A percentile compares a stretch with the other conserved stretches of the same genome.
phyloP scores from a whole-genome alignment of 148 eudicot genomes.

The Silene latifolia region DNA sequence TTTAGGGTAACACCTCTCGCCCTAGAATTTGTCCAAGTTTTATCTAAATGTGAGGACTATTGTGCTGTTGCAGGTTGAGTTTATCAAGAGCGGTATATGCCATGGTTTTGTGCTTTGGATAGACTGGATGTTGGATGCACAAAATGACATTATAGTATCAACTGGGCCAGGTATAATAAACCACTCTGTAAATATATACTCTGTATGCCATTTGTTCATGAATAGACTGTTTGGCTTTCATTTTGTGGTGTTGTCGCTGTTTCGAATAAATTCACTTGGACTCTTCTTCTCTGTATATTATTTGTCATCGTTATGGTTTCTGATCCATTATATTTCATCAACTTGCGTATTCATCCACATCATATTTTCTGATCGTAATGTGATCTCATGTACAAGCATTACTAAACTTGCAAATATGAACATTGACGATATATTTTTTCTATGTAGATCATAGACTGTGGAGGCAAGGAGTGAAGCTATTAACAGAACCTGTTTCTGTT shows the following conservation, averaged over 20 bases:
- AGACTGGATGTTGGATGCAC: slow-evolving; percentile 72
- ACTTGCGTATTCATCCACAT: too few species aligned
- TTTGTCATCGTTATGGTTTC: too few species aligned
- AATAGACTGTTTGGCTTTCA: too few species aligned
- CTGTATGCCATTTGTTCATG: too few species aligned
- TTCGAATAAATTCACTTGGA: not conserved
- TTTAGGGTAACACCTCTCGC: not conserved
- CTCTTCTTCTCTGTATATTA: not conserved
- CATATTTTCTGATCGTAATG: too few species aligned
- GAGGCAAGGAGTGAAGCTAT: slow-evolving; percentile 88
- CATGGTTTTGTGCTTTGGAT: slow-evolving; percentile 94
- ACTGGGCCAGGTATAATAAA: slow-evolving; percentile 76
- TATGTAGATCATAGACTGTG: slow-evolving; percentile 65
- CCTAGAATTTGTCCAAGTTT: not conserved
- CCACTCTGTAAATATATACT: not conserved
- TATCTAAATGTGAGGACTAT: not conserved
- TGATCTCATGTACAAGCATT: not conserved
- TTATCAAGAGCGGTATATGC: slow-evolving; percentile 56
- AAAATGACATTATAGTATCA: slow-evolving; percentile 43
- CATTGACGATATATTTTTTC: slow-evolving; percentile 5
- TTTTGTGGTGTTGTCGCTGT: not conserved
- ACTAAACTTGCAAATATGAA: not conserved
- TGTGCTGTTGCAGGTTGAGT: slow-evolving; percentile 45
- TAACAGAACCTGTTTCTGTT: slow-evolving; percentile 45
- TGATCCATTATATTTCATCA: too few species aligned